Base-by-base conservation (phyloP, 805 yeast species). In the Blastobotrys chiropterorum region DNA sequence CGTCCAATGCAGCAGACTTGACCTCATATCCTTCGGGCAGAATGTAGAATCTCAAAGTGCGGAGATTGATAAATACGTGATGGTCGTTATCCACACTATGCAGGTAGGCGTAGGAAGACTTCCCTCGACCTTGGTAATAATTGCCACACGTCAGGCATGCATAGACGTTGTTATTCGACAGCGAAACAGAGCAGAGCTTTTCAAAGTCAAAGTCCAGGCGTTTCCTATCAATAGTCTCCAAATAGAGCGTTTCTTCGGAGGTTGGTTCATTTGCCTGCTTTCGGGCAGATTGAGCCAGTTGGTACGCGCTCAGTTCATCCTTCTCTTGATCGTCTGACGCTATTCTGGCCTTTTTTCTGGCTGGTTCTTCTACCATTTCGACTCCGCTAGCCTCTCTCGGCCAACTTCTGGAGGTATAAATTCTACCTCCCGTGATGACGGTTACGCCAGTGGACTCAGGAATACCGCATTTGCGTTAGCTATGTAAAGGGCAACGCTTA, bases 141-240 rank as follows among this genome's bases (percentile, higher is more conserved):
- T 78, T 82, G 34, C 90, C 92, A 67, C 95, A 87, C 0, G 75
- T 75, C 17, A 87, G 67, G 62, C 95, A 87, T 31, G 86, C 81
- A 60, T 86, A 85, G 0, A 86, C 77, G 59, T 85, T 83, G 17
- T 76, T 69, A 39, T 72, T 75, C 0, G 87, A 74, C 19, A 86
- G 69, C 0, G 89, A 77, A 0, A 83, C 77, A 43, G 80, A 73
- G 65, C 95, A 87, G 1, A 78, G 65, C 60, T 81, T 81, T 44
- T 83, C 88, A 48, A 77, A 75, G 62, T 86, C 95, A 63, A 87
- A 86, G 61, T 87, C 88, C 16, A 80, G 66, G 2, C 66, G 56
- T 6, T 65, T 57, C 39, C 79, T 62, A 55, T 79, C 72, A 39
- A 79, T 71, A 1, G 64, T 61, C 20, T 61, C 64, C n/a, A 61